Conservation (phyloP, 163 green algal species). For the Scenedesmus sp. region DNA sequence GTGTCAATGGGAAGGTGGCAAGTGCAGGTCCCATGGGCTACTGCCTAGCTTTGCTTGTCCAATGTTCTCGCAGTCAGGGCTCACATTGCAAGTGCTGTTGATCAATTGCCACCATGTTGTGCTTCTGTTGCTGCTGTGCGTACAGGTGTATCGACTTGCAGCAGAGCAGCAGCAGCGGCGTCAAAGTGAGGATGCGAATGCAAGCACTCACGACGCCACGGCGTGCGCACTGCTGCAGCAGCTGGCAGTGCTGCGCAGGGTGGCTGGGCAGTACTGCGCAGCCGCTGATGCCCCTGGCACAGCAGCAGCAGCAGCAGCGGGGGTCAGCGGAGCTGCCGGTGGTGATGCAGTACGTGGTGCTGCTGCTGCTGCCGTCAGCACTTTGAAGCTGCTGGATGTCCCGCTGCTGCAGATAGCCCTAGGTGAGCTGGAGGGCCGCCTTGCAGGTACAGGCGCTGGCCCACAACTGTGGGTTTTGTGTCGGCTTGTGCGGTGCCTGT, state of each 20-base stretch:
- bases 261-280: background rate
- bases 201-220: no score
- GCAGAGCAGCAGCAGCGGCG: background rate
- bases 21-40: no score
- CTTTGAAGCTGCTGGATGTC: slow-evolving; percentile 15
- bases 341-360: no score
- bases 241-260: slow-evolving; percentile 12
- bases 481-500: no score
- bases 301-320: background rate
- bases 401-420: slow-evolving; percentile 1
- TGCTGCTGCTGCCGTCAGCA: background rate
- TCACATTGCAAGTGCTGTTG: no score
- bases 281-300: background rate
- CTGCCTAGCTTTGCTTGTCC: no score
- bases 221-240: slow-evolving; percentile 24
- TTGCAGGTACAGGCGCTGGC: background rate
- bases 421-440: background rate
- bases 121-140: background rate
- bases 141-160: background rate
- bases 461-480: no score
- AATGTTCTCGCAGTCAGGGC: no score
- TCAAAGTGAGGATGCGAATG: background rate
- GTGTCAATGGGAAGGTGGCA: no score
- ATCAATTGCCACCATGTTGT: background rate
- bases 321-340: no score